These are phyloP conservation scores for Cladorrhinum sp. DNA, from an alignment of 2,329 filamentous ascomycete genomes.

Conservation along the genomic window DNA sequence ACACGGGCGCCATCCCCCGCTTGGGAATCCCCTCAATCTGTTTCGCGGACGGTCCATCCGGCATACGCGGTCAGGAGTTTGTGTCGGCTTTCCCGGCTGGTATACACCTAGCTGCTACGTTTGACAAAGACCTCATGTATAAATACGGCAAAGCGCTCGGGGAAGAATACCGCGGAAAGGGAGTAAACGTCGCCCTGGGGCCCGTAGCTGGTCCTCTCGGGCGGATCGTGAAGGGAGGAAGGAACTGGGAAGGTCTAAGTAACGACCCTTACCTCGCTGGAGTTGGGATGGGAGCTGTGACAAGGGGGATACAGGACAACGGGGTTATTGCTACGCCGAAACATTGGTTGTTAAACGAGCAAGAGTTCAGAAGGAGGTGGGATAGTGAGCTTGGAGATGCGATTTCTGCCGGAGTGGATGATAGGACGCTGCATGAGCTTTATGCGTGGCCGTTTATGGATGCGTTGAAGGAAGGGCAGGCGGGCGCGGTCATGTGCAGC, in stretches of 20 bases:
- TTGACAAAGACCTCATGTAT: conserved; percentile 64
- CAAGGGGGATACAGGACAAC: conserved; percentile 30
- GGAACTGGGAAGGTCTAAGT: conserved; percentile 54
- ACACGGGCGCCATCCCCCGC: conserved; percentile 35
- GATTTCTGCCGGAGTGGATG: conserved; percentile 60
- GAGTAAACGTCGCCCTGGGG: conserved; percentile 68
- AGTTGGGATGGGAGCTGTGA: conserved; percentile 30
- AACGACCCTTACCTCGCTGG: conserved; percentile 34
- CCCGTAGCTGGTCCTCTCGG: conserved; percentile 56
- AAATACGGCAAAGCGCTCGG: conserved; percentile 66
- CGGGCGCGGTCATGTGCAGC: conserved; percentile 61
- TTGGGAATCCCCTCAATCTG: conserved; percentile 42
- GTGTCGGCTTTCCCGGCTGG: conserved; percentile 59
- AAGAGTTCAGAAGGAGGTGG: conserved; percentile 49
- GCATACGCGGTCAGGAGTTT: conserved; percentile 34
- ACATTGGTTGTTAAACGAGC: conserved; percentile 59
- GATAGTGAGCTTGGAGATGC: conserved; percentile 42
- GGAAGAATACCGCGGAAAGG: conserved; percentile 63
- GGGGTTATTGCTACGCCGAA: conserved; percentile 77
- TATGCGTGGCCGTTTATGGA: conserved; percentile 67
- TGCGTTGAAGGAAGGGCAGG: conserved; percentile 51
- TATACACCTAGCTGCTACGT: conserved; percentile 67
- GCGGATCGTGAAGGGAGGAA: conserved; percentile 58
- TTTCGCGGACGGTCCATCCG: conserved; percentile 42
- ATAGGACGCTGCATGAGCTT: conserved; percentile 61